A percentile compares a stretch with the other conserved stretches of the same genome.
Conservation (phyloP, 257 asterid genomes). For the Hygrophila difformis region DNA sequence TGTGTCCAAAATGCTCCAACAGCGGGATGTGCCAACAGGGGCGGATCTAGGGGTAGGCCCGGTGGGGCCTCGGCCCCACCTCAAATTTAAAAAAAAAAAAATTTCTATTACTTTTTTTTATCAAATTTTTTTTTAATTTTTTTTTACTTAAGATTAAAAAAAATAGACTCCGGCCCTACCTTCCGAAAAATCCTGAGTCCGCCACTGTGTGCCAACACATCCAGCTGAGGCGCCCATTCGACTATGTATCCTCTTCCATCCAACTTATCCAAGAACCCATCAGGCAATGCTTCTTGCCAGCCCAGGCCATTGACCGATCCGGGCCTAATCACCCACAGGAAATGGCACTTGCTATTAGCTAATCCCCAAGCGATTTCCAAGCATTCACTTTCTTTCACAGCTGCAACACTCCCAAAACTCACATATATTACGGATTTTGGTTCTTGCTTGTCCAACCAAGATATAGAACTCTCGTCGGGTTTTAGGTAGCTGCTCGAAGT, state of each 20-base stretch:
- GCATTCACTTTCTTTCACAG: slow-evolving; percentile 9
- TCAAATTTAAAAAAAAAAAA: no score
- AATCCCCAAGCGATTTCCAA: slow-evolving; percentile 20
- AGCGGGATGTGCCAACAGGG: slow-evolving; percentile 26
- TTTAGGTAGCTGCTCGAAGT: slow-evolving; percentile 11
- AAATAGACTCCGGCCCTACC: no score
- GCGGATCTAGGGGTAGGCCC: no score
- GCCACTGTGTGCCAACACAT: no score
- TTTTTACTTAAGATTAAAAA: no score
- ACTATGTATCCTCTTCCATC: slow-evolving; percentile 25
- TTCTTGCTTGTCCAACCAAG: slow-evolving; percentile 18
- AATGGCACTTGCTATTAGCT: slow-evolving; percentile 19
- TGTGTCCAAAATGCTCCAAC: slow-evolving; percentile 39
- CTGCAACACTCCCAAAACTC: slow-evolving; percentile 19
- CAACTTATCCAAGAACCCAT: slow-evolving; percentile 15
- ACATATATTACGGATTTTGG: slow-evolving; percentile 16
- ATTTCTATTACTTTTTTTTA: no score
- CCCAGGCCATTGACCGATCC: slow-evolving; percentile 16
- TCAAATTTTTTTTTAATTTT: no score
- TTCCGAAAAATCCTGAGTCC: no score
- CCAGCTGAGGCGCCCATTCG: slow-evolving; percentile 44
- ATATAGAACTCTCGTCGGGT: slow-evolving; percentile 13
- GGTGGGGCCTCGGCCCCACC: no score
- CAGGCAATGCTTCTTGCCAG: slow-evolving; percentile 20
- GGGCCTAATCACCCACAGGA: slow-evolving; percentile 30